These are phyloP conservation scores for Myriosclerotinia curreyana DNA, from an alignment of 2,329 filamentous ascomycete species.

Conservation along the genomic window DNA sequence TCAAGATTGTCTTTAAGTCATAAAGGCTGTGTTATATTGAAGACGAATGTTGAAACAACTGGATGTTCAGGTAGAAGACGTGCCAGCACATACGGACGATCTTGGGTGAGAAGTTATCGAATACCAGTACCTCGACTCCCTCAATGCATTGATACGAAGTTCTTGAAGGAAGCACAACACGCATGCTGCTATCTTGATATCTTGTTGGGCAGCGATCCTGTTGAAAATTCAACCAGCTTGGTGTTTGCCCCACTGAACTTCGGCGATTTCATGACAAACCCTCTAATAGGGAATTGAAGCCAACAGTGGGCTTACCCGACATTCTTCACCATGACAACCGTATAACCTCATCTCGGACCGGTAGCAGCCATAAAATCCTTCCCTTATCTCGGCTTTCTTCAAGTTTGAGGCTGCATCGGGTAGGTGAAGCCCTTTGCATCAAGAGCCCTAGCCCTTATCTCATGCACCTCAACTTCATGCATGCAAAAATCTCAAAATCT, in stretches of 20 bases:
- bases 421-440: background rate
- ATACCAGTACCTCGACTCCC: background rate
- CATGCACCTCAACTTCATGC: conserved; percentile 6
- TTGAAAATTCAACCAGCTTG: background rate
- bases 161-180: background rate
- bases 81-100: background rate
- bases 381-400: conserved; percentile 1
- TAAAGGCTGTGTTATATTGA: background rate
- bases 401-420: background rate
- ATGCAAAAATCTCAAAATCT: conserved; percentile 1
- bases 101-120: too few relatives aligned
- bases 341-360: conserved; percentile 7
- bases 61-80: background rate
- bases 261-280: background rate
- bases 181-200: background rate
- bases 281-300: background rate
- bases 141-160: background rate
- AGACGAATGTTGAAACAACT: background rate
- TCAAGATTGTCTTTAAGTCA: background rate
- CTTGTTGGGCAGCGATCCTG: background rate
- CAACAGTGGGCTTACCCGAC: conserved; percentile 10
- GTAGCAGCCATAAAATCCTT: background rate
- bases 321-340: background rate
- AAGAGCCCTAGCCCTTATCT: background rate
- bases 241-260: background rate